Evolutionary conservation across 768 basidiomycete genomes (phyloP).

Genomic region (Kwoniella heveanensis): DNA sequence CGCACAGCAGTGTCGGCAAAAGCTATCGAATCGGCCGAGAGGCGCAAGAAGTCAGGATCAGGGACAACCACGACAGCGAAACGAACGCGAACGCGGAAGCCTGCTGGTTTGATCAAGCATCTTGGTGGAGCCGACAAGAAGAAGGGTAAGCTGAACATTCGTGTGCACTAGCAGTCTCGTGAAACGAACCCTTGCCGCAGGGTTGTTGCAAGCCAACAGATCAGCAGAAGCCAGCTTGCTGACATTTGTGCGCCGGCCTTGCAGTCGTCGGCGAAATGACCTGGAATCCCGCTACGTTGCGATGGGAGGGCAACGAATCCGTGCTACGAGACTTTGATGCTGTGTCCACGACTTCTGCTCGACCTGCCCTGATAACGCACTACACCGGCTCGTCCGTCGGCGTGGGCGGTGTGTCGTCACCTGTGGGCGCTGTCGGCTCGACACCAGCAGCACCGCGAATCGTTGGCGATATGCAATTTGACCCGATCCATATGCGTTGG

Average conservation of each 20-base stretch:
- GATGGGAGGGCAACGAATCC: conserved; percentile 98
- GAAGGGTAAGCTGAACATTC: conserved; percentile 41
- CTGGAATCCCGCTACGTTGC: conserved; percentile 85
- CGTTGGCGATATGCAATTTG: conserved; percentile 98
- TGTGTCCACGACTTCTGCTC: conserved; percentile 71
- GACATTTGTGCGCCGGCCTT: neutral
- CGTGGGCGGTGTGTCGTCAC: conserved; percentile 7
- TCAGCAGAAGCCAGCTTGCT: neutral
- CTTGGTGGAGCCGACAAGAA: conserved; percentile 51
- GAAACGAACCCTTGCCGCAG: too few relatives aligned
- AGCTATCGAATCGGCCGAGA: conserved; percentile 12
- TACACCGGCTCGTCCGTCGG: conserved; percentile 76
- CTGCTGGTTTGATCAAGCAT: conserved; percentile 47
- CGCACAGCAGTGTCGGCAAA: conserved; percentile 1
- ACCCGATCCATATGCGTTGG: conserved; percentile 93
- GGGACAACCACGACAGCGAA: conserved; percentile 3
- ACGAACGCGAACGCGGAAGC: conserved; percentile 20
- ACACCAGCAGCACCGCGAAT: conserved; percentile 60
- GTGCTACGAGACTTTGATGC: conserved; percentile 85
- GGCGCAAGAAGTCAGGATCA: conserved; percentile 35
- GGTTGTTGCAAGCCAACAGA: neutral
- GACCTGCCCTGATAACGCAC: conserved; percentile 94
- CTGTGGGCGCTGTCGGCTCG: conserved; percentile 9
- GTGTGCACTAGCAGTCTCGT: neutral
- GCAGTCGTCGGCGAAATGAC: conserved; percentile 93